Evolutionary conservation across 2,329 filamentous ascomycete species (phyloP).

Genomic region (Pseudocercospora cruenta): DNA sequence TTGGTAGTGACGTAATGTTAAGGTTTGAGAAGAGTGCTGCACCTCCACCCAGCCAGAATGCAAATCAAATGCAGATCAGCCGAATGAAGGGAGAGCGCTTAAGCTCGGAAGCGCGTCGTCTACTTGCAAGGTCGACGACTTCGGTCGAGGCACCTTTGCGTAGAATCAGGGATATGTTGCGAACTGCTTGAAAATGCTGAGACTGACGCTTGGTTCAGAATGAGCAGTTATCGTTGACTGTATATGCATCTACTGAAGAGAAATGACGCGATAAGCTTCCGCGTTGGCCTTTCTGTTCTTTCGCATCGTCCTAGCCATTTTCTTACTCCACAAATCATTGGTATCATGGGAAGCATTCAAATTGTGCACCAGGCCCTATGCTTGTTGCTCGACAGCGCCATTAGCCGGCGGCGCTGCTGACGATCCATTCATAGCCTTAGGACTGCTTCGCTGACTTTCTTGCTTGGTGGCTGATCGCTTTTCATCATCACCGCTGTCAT

Average conservation of each 20-base stretch:
- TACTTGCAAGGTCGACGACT: too few relatives aligned
- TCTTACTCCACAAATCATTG: neutral
- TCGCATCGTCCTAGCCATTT: neutral
- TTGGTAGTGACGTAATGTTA: neutral
- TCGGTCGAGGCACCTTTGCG: neutral
- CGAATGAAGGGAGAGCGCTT: neutral
- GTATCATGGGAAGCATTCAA: conserved; percentile 1
- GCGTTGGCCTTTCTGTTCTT: neutral
- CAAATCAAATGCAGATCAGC: conserved; percentile 6
- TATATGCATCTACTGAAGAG: neutral
- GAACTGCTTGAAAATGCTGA: neutral
- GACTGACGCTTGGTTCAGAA: neutral
- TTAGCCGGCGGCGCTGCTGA: conserved; percentile 16
- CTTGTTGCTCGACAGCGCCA: conserved; percentile 24
- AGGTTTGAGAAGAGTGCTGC: neutral
- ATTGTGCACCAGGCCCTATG: conserved; percentile 8
- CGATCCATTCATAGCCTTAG: conserved; percentile 36
- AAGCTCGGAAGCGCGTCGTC: neutral
- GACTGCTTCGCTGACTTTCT: conserved; percentile 51
- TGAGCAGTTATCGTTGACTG: neutral
- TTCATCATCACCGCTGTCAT: conserved; percentile 89
- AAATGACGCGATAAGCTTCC: neutral
- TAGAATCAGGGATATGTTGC: neutral
- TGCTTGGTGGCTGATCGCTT: conserved; percentile 53
- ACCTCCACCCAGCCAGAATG: neutral